Evolutionary conservation across 805 yeast genomes (phyloP).

Genomic region (Maudiozyma saulgeensis): DNA sequence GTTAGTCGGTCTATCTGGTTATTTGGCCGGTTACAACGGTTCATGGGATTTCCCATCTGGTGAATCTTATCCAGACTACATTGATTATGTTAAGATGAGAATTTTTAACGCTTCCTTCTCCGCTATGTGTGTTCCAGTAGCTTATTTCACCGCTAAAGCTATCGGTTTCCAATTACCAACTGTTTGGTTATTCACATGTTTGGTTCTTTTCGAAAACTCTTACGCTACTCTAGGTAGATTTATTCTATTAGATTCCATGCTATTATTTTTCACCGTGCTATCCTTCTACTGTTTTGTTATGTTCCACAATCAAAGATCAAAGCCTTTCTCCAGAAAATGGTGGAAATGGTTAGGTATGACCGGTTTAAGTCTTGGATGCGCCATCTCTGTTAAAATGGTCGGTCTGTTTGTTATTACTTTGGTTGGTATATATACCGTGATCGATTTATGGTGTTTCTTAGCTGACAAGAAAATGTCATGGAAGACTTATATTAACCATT

Average conservation of each 20-base stretch:
- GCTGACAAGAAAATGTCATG: conserved; percentile 53
- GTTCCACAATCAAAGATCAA: conserved; percentile 39
- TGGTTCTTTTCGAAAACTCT: conserved; percentile 60
- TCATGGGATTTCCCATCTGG: conserved; percentile 71
- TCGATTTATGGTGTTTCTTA: conserved; percentile 76
- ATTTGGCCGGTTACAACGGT: conserved; percentile 67
- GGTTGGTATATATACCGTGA: conserved; percentile 82
- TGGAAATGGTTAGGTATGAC: conserved; percentile 85
- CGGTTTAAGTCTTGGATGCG: conserved; percentile 82
- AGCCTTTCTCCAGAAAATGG: conserved; percentile 70
- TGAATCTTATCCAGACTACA: conserved; percentile 47
- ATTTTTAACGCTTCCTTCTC: conserved; percentile 61
- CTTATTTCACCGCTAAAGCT: conserved; percentile 59
- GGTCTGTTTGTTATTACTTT: conserved; percentile 83
- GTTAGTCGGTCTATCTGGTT: conserved; percentile 71
- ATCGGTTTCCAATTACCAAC: conserved; percentile 43
- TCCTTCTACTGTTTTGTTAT: conserved; percentile 53
- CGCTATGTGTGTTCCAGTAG: conserved; percentile 56
- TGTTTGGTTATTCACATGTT: conserved; percentile 49
- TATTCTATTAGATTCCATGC: conserved; percentile 67
- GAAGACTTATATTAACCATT: conserved; percentile 45
- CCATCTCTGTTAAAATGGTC: conserved; percentile 91
- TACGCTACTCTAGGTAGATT: conserved; percentile 65
- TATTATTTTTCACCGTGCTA: conserved; percentile 64
- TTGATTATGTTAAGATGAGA: conserved; percentile 59